phyloP scores from a whole-genome alignment of 202 grass and related monocot species.

The Dendrocalamus latiflorus region DNA sequence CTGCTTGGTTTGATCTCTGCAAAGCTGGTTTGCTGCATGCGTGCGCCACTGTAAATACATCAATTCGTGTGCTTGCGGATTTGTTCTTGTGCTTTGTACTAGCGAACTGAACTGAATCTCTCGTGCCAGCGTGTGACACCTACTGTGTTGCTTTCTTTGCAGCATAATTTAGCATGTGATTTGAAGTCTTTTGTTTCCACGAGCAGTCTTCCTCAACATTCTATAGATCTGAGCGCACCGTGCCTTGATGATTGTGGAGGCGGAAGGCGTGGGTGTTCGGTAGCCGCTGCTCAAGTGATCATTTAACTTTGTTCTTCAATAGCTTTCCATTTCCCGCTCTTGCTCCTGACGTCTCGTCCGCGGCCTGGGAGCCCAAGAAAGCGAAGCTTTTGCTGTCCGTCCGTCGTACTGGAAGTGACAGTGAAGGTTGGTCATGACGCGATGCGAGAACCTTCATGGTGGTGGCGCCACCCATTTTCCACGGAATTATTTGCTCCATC shows the following conservation, averaged over 20 bases:
- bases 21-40: too few relatives aligned
- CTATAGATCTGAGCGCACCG: neutral
- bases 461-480: too few relatives aligned
- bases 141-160: neutral
- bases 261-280: neutral
- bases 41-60: neutral
- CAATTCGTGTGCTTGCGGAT: neutral
- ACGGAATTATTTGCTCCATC: too few relatives aligned
- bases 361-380: too few relatives aligned
- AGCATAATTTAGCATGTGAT: neutral
- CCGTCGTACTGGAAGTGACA: too few relatives aligned
- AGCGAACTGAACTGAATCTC: neutral
- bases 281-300: neutral
- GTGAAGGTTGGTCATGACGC: too few relatives aligned
- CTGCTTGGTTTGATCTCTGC: too few relatives aligned
- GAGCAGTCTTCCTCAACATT: neutral
- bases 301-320: slow-evolving; percentile 16
- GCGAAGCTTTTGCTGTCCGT: too few relatives aligned
- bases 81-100: too few relatives aligned
- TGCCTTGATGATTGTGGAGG: neutral
- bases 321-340: slow-evolving; percentile 10
- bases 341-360: slow-evolving; percentile 5
- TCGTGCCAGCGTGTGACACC: neutral
- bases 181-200: neutral
- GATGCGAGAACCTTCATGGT: too few relatives aligned